These are phyloP conservation scores for Pachyrhizus erosus DNA, from an alignment of 306 rosid genomes.

Conservation along the genomic window DNA sequence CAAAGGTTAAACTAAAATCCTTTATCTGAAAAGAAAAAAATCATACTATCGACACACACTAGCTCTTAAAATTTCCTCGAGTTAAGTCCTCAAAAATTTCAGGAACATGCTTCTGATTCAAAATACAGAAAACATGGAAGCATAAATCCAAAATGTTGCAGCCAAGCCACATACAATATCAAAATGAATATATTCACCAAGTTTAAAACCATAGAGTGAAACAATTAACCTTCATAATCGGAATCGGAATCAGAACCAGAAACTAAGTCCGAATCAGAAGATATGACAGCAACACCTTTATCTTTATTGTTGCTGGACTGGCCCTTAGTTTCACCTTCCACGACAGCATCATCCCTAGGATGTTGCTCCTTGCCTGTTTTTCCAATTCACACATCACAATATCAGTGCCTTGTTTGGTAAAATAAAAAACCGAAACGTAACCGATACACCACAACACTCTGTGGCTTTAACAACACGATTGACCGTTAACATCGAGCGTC, in stretches of 20 bases:
- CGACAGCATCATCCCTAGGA: constrained; percentile 24
- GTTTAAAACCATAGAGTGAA: background rate
- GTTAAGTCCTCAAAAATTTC: constrained; percentile 17
- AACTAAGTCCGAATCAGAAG: constrained; percentile 17
- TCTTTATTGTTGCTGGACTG: constrained; percentile 5
- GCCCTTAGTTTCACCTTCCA: constrained; percentile 6
- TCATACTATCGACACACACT: background rate
- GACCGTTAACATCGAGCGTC: background rate
- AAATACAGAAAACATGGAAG: background rate
- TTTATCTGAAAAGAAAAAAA: too few species aligned
- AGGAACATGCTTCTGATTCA: background rate
- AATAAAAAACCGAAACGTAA: background rate
- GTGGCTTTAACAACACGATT: constrained; percentile 6
- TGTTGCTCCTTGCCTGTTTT: constrained; percentile 39
- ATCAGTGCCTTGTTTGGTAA: background rate
- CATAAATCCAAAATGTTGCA: background rate
- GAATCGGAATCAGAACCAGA: constrained; percentile 29
- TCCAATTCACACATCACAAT: constrained; percentile 20
- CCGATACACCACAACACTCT: background rate
- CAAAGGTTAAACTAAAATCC: constrained; percentile 22
- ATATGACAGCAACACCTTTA: background rate
- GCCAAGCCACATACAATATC: constrained; percentile 14
- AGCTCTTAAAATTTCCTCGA: background rate
- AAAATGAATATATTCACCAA: background rate
- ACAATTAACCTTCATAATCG: constrained; percentile 31